These are phyloP conservation scores for Raffaelea albimanens DNA, from an alignment of 2,329 filamentous ascomycete species.

Conservation along the genomic window DNA sequence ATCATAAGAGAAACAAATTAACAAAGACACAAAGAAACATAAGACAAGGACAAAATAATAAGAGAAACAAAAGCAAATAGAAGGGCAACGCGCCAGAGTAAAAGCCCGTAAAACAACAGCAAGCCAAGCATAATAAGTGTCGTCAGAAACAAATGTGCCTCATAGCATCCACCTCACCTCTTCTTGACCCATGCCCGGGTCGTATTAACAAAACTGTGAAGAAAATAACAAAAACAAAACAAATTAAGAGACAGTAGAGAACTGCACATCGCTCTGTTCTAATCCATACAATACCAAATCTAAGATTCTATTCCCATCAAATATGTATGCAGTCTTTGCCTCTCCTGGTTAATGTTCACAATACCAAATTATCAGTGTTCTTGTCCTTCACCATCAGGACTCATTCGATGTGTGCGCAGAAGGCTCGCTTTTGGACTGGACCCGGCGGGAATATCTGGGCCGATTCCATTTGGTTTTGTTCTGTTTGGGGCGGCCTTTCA, in stretches of 20 bases:
- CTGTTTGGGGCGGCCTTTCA: slow-evolving; percentile 5
- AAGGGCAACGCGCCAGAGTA: too few species aligned
- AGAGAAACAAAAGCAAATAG: too few species aligned
- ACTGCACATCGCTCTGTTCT: background rate
- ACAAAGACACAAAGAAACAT: too few species aligned
- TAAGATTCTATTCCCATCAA: background rate
- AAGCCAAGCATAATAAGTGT: too few species aligned
- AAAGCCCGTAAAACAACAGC: too few species aligned
- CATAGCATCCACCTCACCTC: too few species aligned
- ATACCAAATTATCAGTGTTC: background rate
- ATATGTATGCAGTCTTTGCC: background rate
- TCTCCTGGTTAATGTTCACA: background rate
- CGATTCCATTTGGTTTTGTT: slow-evolving; percentile 11
- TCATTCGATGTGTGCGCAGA: slow-evolving; percentile 1
- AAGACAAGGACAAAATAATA: too few species aligned
- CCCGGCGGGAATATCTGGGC: slow-evolving; percentile 30
- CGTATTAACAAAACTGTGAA: too few species aligned
- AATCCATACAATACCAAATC: background rate
- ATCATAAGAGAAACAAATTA: too few species aligned
- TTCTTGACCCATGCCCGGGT: too few species aligned
- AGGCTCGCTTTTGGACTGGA: slow-evolving; percentile 37
- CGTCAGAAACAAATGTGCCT: too few species aligned
- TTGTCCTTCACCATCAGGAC: background rate
- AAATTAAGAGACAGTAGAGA: background rate
- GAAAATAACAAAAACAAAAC: background rate